These are phyloP conservation scores for Agapanthus africanus DNA, from an alignment of 106 monocot genomes.

Conservation along the genomic window DNA sequence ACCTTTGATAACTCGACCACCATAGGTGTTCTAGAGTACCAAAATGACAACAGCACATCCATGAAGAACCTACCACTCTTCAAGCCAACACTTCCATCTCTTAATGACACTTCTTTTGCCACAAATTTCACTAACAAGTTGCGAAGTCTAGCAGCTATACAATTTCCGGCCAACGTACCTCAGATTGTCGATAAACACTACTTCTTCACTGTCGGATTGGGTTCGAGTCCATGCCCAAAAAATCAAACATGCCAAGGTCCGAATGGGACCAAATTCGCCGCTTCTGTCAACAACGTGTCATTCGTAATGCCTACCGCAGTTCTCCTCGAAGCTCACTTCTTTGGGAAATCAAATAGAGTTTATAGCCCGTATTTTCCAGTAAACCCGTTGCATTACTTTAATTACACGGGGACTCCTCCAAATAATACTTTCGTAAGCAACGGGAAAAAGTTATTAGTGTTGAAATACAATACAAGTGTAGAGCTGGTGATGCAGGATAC, in stretches of 20 bases:
- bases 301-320: not conserved
- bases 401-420: constrained; percentile 48
- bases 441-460: constrained; percentile 23
- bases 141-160: constrained; percentile 22
- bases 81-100: constrained; percentile 25
- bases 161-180: constrained; percentile 30
- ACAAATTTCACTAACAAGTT: constrained; percentile 29
- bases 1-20: constrained; percentile 62
- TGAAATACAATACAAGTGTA: constrained; percentile 38
- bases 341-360: constrained; percentile 12
- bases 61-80: constrained; percentile 11
- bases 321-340: constrained; percentile 31
- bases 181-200: not conserved
- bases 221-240: constrained; percentile 1
- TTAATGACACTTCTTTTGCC: constrained; percentile 37
- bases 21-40: constrained; percentile 36
- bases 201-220: not conserved
- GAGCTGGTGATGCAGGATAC: constrained; percentile 63
- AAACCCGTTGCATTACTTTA: constrained; percentile 30
- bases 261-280: constrained; percentile 42
- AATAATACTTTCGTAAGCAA: constrained; percentile 37
- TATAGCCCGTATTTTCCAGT: constrained; percentile 36
- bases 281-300: not conserved
- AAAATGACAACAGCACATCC: not conserved
- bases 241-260: constrained; percentile 56